These are phyloP conservation scores for Penicillium salamii DNA, from an alignment of 495 filamentous ascomycete species.

Conservation along the genomic window DNA sequence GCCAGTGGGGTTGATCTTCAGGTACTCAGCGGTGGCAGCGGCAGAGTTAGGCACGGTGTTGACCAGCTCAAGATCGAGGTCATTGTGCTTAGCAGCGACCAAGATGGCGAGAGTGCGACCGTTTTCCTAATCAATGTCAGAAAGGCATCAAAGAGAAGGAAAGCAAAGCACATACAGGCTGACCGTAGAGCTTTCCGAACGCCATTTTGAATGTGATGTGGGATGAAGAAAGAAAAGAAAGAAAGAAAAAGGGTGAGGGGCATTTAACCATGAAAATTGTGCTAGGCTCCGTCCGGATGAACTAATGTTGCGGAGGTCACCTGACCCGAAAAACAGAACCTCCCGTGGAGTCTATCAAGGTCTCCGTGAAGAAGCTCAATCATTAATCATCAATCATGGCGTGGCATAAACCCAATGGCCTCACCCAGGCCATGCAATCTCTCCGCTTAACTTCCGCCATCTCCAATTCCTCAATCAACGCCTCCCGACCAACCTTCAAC, in stretches of 20 bases:
- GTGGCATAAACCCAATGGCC: conserved; percentile 35
- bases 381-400: conserved; percentile 26
- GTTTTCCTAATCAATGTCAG: conserved; percentile 62
- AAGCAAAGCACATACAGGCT: conserved; percentile 58
- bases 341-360: not conserved
- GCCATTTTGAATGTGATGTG: conserved; percentile 59
- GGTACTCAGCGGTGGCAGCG: conserved; percentile 62
- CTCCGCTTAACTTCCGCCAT: conserved; percentile 26
- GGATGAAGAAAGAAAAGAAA: conserved; percentile 31
- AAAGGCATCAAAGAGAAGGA: conserved; percentile 6
- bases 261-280: conserved; percentile 36
- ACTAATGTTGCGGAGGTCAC: conserved; percentile 6
- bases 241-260: conserved; percentile 29
- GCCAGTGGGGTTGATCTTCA: conserved; percentile 80
- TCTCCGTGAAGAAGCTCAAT: not conserved
- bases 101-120: conserved; percentile 81
- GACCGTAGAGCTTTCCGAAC: conserved; percentile 96
- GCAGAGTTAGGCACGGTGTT: conserved; percentile 51
- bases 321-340: conserved; percentile 17
- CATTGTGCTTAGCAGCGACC: conserved; percentile 94
- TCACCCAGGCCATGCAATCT: conserved; percentile 39
- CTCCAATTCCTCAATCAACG: conserved; percentile 7
- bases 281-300: conserved; percentile 16
- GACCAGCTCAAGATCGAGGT: conserved; percentile 83
- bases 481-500: conserved; percentile 8